Evolutionary conservation across 75 land plant genomes (phyloP), one percentile per base, ranked within the genome.

Genomic region (Ceratopteris richardii): DNA sequence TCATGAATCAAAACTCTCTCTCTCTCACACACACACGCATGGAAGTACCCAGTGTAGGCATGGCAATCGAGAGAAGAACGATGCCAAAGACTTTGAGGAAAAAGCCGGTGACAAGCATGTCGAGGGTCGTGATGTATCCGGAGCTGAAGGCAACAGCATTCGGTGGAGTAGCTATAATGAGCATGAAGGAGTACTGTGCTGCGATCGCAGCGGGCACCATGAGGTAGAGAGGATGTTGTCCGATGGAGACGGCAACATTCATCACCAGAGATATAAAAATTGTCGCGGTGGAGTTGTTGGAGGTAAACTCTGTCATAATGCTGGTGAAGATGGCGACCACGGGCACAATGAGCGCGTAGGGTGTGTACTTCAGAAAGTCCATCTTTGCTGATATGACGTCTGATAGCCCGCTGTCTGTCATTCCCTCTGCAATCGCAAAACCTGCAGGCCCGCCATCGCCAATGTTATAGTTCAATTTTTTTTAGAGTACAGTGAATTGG

Each of bases 31-130:
- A n/a, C n/a, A n/a, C n/a, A n/a, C n/a, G n/a, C n/a, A n/a, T n/a
- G n/a, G n/a, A 33, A 46, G 10, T 69, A 90, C 96, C 96, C 26
- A 90, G 72, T 0, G 96, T 77, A 14, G 96, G 96, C 87, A 86
- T 83, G 1, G 81, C 58, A 17, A 86, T 46, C 21, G 84, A 66
- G 0, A 90, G 54, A 0, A 48, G 63, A 6, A 68, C 63, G 25
- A 78, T 67, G 10, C 82, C 84, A 17, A 68, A 65, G 54, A 80
- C 30, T 52, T 90, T 86, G 28, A 83, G 67, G 6, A 81, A 73
- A 29, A 78, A 2, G 9, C 96, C 96, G 1, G 61, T 69, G 50
- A 60, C 56, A 54, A 87, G 57, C 82, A 86, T 78, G 57, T 86
- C 96, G n/a, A 11, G 30, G 53, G 80, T 71, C 5, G 63, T 51